phyloP scores from a whole-genome alignment of 2,329 filamentous ascomycete genomes.

The Colletotrichum neosansevieriae region DNA sequence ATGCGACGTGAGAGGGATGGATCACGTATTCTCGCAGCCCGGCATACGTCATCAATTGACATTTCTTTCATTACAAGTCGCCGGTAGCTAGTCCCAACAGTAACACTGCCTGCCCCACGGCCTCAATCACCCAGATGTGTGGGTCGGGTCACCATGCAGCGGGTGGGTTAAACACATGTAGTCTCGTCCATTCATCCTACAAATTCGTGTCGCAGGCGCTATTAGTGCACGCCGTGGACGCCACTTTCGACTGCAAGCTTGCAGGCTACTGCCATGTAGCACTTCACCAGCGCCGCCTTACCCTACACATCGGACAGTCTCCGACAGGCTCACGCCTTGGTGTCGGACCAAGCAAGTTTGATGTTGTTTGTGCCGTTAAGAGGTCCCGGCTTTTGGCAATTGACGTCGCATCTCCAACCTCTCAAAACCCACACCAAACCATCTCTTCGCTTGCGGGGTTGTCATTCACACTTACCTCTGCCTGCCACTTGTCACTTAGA shows the following conservation, averaged over 20 bases:
- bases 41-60: too few relatives aligned
- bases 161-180: constrained; percentile 20
- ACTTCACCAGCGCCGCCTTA: constrained; percentile 12
- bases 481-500: constrained; percentile 29
- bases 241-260: constrained; percentile 7
- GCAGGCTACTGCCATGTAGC: constrained; percentile 15
- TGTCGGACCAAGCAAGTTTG: constrained; percentile 3
- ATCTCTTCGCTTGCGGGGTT: constrained; percentile 27
- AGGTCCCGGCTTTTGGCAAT: constrained; percentile 17
- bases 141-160: constrained; percentile 21
- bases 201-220: not conserved
- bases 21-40: too few relatives aligned
- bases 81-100: constrained; percentile 8
- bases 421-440: constrained; percentile 2
- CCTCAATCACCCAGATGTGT: constrained; percentile 31
- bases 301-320: constrained; percentile 29
- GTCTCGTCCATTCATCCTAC: constrained; percentile 17
- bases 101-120: constrained; percentile 33
- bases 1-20: too few relatives aligned
- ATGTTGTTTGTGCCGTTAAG: constrained; percentile 8
- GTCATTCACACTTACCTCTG: constrained; percentile 20
- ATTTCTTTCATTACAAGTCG: too few relatives aligned
- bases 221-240: constrained; percentile 5
- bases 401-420: constrained; percentile 8
- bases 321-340: constrained; percentile 24